Evolutionary conservation across 2,329 filamentous ascomycete genomes (phyloP), one percentile per base, ranked within the genome.

Genomic region (Huntiella omanensis): DNA sequence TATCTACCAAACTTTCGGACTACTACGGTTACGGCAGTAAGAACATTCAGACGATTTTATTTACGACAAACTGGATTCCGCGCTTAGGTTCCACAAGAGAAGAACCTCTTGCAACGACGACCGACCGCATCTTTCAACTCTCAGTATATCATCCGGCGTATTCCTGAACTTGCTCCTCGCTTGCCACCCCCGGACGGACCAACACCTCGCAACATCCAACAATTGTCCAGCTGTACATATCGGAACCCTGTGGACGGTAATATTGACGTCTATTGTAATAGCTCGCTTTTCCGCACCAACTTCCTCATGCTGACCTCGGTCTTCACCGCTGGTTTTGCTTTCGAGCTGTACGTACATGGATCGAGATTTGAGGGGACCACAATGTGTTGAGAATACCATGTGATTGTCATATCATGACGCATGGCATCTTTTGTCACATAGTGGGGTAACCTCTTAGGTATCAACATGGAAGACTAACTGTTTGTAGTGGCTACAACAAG

Each of bases 301-400:
- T 80, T 73, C 57, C 71, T 81, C 62, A 94, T 94, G 76, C 71
- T 98, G 58, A 80, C 76, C 55, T 73, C 77, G 53, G 83, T 98
- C 60, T 98, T 98, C 63, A 74, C 69, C 55, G 73, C 77, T 54
- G 88, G 87, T 55, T 98, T 98, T 61, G 83, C 73, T 53, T 86
- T 93, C 61, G 85, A 96, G 70, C 73, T 98, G 91, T 98, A 76
- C 60, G 83, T 67, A 53, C 4, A 32, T 33, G 28, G 22, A 10
- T 28, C 10, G 22, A 7, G 22, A 12, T 22, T 11, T 4, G 6
- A 17, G 15, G 4, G 33, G 33, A 19, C 10, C 16, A 12, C 7
- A 19, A 28, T 28, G 22, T 28, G 19, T n/a, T 10, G 17, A n/a
- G 13, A 13, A 12, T 10, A 15, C 12, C 33, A 42, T 42, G 11